Evolutionary conservation across 345 rosid genomes (phyloP), one percentile per base, ranked within the genome.

Genomic region (Eucalyptus erythrocorys): DNA sequence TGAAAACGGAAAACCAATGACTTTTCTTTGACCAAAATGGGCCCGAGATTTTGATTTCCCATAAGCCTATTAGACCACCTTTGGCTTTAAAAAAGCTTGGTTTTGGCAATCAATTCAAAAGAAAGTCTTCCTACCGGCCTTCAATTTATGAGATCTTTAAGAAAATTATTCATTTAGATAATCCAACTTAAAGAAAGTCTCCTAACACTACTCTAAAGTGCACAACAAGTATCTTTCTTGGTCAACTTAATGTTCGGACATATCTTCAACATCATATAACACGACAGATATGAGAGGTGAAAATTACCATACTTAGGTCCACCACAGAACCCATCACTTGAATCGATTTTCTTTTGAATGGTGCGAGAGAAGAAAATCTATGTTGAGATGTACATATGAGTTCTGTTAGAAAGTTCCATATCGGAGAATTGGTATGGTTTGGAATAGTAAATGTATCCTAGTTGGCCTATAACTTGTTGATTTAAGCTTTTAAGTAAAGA

Each of bases 361-460:
- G 32, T 64, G 8, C 21, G 1, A n/a, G 37, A 64, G 71, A 6
- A 13, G 71, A 30, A 30, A 64, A 64, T 64, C 6, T 49, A 0
- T 49, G 19, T 49, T 49, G 19, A 49, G 51, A 49, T 49, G 7
- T 49, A 49, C 51, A 15, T 49, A 49, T 49, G 51, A 49, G 3
- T 49, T 49, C 17, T 49, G 3, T 49, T 49, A 49, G 51, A 49
- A 49, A 49, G 19, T 49, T 49, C 51, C 19, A 49, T 49, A 49
- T 49, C 0, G 7, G 7, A 49, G 51, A 49, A 49, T 49, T 49
- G 51, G 19, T 15, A 49, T 5, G 0, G 3, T 49, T 0, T 49
- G 51, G 17, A 49, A 14, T 49, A 2, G 51, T 49, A 49, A 49
- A 49, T 49, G 51, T 49, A 49, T 14, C 51, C 1, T 14, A 49